A percentile compares a stretch with the other conserved stretches of the same genome.
These are phyloP conservation scores for Glycine tomentella DNA, from an alignment of 306 rosid species.

Conservation along the genomic window DNA sequence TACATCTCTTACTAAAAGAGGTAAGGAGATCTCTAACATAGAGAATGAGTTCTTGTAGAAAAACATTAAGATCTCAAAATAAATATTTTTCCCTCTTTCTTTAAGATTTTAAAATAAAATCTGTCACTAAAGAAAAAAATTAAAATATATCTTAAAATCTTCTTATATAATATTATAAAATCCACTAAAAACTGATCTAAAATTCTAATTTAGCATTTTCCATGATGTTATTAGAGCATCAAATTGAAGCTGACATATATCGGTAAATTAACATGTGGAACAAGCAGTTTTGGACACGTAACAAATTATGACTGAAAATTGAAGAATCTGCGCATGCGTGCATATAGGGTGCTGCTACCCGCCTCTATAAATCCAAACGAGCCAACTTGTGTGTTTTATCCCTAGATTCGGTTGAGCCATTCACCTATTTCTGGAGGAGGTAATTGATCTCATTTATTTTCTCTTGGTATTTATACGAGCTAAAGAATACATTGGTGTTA, in stretches of 20 bases:
- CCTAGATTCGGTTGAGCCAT: neutral
- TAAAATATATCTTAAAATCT: too few species aligned
- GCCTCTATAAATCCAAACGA: neutral
- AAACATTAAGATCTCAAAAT: too few species aligned
- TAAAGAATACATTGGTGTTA: neutral
- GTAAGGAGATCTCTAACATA: too few species aligned
- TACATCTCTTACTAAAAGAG: too few species aligned
- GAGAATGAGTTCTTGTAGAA: too few species aligned
- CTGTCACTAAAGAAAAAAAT: too few species aligned
- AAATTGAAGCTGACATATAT: neutral
- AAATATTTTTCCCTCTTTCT: too few species aligned
- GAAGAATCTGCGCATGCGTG: neutral
- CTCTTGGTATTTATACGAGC: neutral
- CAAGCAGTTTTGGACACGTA: conserved; percentile 7
- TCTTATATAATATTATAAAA: neutral
- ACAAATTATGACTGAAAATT: neutral
- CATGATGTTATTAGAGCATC: too few species aligned
- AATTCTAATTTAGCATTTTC: neutral
- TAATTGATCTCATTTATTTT: conserved; percentile 12
- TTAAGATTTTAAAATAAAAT: too few species aligned
- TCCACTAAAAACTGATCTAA: neutral
- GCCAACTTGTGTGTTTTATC: neutral
- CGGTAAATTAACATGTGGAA: neutral
- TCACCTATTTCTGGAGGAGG: neutral
- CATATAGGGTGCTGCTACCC: neutral